Evolutionary conservation across 345 rosid genomes (phyloP), one percentile per base, ranked within the genome.

Genomic region (Pistacia integerrima): DNA sequence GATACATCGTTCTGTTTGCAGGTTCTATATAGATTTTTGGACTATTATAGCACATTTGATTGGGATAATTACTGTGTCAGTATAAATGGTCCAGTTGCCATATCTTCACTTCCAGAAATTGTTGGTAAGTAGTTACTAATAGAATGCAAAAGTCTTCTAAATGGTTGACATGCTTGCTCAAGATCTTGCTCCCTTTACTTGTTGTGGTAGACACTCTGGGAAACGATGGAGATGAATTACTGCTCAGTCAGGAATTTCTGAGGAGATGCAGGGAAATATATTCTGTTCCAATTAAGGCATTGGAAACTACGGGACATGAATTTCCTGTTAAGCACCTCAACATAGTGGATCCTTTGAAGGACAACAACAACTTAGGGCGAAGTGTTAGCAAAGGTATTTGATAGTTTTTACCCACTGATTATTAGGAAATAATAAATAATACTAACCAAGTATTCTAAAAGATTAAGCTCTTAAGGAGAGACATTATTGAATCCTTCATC

Each of bases 281-380:
- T 77, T 83, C 92, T 17, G 82, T 80, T 22, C 87, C 92, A 38
- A 70, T 74, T 16, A 86, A 72, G 63, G 74, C 82, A 62, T 72
- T 64, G 13, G 90, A 90, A 80, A 72, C 72, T 62, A 76, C 79
- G 35, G 79, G 83, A 70, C 67, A 69, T 49, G 84, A 65, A 36
- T 96, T 93, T 76, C 87, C 84, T 72, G 71, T 80, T 64, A 93
- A 85, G 86, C 84, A 87, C 83, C 81, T 96, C 59, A 96, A 92
- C 82, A 89, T 96, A 67, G 59, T 96, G 68, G 99, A 93, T 89
- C 98, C 99, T 76, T 74, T 93, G 66, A 92, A 85, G 76, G 88
- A 82, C 73, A 87, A 81, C 83, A 96, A 95, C 85, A 95, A 95
- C 87, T 90, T 95, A 11, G 98, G 98, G 18, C 97, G 92, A 61